Base-by-base conservation (phyloP, 1,139 yeast species). In the Yamadazyma buinensis region DNA sequence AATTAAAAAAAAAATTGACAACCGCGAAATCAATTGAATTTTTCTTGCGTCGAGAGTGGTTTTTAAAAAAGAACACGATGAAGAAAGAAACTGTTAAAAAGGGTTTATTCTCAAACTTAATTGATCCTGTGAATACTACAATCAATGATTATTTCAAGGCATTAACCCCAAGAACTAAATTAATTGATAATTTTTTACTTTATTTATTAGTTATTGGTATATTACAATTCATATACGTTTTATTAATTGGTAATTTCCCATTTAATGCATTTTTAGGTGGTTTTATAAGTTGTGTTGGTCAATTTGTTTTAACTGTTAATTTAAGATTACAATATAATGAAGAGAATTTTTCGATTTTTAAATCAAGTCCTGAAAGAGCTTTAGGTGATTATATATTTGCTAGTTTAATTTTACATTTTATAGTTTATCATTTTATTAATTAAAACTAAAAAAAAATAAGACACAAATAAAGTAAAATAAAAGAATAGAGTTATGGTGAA, bases 261-360 rank as follows among this genome's bases (percentile, higher is more conserved):
- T 92, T 94, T 73, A 92, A 92, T 61, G 97, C 97, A 22, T 92
- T 92, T 55, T 71, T 92, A 41, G 94, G 95, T 19, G 98, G 98
- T 1, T 92, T 92, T 55, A 77, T 84, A 39, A 70, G 88, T 26
- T 86, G 97, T 40, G 97, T 92, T 38, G 97, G 95, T 12, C 98
- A 94, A 59, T 92, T 94, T 56, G 97, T 92, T 24, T 73, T 92
- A 44, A 76, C 95, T 12, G 84, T 83, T 33, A 74, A 83, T 43
- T 71, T 92, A 52, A 72, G 98, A 50, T 72, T 90, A 52, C 97
- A 90, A 56, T 67, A 54, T 34, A 50, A 55, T 35, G 56, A 57
- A 36, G 40, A 45, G 19, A 45, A 42, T 26, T 38, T 35, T 26
- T 26, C 27, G 12, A 30, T 44, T 18, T 45, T 44, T 23, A 29